phyloP scores from a whole-genome alignment of 352 stramenopile species.

The Phytophthora colocasiae region DNA sequence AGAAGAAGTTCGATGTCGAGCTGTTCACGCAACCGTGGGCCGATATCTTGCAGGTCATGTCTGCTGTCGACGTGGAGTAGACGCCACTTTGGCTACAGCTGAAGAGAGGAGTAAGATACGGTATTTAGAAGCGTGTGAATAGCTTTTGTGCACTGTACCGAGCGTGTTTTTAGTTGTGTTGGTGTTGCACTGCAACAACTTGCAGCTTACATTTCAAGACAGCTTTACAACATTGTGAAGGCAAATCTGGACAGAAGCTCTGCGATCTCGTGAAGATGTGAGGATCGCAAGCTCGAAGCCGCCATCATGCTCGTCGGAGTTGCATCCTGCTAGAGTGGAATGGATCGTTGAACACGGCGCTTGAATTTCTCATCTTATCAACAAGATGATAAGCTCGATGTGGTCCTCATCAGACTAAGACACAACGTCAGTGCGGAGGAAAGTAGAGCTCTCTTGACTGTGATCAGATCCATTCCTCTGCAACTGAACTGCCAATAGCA shows the following conservation, averaged over 20 bases:
- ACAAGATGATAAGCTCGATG: background rate
- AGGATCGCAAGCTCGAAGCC: constrained; percentile 1
- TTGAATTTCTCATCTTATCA: constrained; percentile 1
- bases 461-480: constrained; percentile 30
- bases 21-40: constrained; percentile 64
- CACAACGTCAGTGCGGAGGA: background rate
- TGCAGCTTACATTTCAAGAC: background rate
- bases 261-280: constrained; percentile 8
- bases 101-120: constrained; percentile 3
- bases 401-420: constrained; percentile 4
- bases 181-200: background rate
- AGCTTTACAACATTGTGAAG: constrained; percentile 25
- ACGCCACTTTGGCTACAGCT: background rate
- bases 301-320: background rate
- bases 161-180: constrained; percentile 1
- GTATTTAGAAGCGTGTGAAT: constrained; percentile 36
- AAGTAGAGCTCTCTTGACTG: constrained; percentile 18
- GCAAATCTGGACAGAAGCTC: constrained; percentile 27
- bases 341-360: constrained; percentile 1
- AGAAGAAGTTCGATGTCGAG: constrained; percentile 47
- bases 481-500: constrained; percentile 14
- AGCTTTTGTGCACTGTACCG: background rate
- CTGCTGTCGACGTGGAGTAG: constrained; percentile 38
- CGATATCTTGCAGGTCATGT: constrained; percentile 48
- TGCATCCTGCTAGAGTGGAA: too few relatives aligned